These are phyloP conservation scores for Sphenostylis stenocarpa DNA, from an alignment of 306 rosid genomes.

Conservation along the genomic window DNA sequence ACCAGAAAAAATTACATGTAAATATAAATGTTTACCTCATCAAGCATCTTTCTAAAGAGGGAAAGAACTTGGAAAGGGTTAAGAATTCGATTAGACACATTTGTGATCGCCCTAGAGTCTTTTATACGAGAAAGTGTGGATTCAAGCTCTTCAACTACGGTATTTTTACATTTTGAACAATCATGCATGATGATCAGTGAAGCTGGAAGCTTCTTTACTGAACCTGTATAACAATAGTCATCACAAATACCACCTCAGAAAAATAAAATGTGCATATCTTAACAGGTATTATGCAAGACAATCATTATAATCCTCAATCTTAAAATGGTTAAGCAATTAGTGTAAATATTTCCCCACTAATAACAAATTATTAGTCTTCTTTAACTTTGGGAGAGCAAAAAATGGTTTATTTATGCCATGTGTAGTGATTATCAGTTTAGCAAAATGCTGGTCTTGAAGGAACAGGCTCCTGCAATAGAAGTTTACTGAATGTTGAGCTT, in stretches of 20 bases:
- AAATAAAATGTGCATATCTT: constrained; percentile 15
- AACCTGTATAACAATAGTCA: constrained; percentile 51
- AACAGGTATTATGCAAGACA: constrained; percentile 8
- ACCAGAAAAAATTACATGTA: constrained; percentile 22
- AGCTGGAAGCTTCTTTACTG: constrained; percentile 60
- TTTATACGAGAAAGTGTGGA: constrained; percentile 57
- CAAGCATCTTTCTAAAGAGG: constrained; percentile 69
- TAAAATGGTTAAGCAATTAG: neutral
- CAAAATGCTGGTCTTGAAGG: neutral
- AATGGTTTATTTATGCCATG: neutral
- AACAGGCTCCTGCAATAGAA: constrained; percentile 15
- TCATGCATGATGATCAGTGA: constrained; percentile 57
- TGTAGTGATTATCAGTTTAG: neutral
- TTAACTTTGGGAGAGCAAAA: neutral
- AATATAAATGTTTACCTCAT: constrained; percentile 54
- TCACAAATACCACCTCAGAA: constrained; percentile 18
- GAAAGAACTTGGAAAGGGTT: constrained; percentile 59
- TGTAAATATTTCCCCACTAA: constrained; percentile 3
- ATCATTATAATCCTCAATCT: neutral
- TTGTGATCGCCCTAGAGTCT: constrained; percentile 44
- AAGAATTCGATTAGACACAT: constrained; percentile 44
- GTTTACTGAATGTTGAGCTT: neutral
- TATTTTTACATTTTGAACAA: constrained; percentile 53
- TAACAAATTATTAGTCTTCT: constrained; percentile 1
- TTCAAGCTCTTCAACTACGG: constrained; percentile 49